Conservation (phyloP, 257 asterid species). For the Paraleonurus japonicus region DNA sequence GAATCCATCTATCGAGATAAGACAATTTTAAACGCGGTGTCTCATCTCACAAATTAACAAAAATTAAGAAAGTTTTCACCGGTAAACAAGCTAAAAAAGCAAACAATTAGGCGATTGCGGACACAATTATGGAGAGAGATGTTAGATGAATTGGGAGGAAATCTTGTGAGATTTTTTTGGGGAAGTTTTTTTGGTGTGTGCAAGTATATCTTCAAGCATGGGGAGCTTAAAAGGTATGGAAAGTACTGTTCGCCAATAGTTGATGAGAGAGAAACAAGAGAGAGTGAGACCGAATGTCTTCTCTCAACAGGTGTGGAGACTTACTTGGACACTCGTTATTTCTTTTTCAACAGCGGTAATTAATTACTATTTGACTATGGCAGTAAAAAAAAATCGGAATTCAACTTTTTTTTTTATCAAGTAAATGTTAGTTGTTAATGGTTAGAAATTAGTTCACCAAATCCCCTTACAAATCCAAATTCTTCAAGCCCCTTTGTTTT, state of each 20-base stretch:
- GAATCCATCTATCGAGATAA: constrained; percentile 46
- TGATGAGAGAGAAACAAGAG: constrained; percentile 20
- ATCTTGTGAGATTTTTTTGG: constrained; percentile 22
- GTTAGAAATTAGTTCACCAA: no score
- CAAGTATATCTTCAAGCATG: constrained; percentile 38
- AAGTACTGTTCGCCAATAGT: constrained; percentile 26
- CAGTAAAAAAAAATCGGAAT: no score
- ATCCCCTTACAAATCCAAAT: no score
- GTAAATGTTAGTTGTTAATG: no score
- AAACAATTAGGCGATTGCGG: not conserved
- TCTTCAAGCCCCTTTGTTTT: no score
- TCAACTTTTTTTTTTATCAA: no score
- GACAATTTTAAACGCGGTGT: constrained; percentile 45
- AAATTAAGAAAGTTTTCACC: constrained; percentile 1
- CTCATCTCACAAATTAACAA: constrained; percentile 41
- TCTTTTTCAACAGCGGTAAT: not conserved
- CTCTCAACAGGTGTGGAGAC: not conserved
- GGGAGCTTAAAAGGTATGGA: constrained; percentile 42
- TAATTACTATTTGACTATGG: no score
- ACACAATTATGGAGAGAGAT: not conserved
- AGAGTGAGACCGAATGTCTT: not conserved
- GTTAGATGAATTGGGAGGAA: constrained; percentile 8
- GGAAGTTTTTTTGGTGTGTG: constrained; percentile 20
- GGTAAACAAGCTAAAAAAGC: constrained; percentile 18
- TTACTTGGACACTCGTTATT: not conserved